A percentile compares a stretch with the other conserved stretches of the same genome.
Conservation (phyloP, 1,139 yeast species). For the Candida dubliniensis region DNA sequence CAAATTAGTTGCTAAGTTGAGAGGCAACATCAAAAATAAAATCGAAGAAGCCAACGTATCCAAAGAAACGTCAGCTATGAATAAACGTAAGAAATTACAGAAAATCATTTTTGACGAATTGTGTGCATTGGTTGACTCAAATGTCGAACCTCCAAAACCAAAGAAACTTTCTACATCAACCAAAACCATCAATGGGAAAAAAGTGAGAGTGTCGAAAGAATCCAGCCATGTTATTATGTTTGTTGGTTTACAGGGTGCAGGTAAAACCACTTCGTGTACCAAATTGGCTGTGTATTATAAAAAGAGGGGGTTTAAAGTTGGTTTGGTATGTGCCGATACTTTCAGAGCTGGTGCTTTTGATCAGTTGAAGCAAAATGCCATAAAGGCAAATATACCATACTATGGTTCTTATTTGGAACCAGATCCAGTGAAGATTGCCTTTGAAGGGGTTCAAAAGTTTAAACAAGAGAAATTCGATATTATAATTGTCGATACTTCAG, state of each 20-base stretch:
- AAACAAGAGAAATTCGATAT: conserved; percentile 89
- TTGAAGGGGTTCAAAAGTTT: conserved; percentile 89
- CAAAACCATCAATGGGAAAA: conserved; percentile 31
- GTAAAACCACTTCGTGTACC: conserved; percentile 97
- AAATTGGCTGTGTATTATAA: conserved; percentile 93
- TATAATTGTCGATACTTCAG: conserved; percentile 95
- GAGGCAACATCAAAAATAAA: conserved; percentile 68
- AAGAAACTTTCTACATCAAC: conserved; percentile 50
- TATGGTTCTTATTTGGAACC: conserved; percentile 95
- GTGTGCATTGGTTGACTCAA: conserved; percentile 74
- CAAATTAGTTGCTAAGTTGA: conserved; percentile 70
- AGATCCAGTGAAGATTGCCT: conserved; percentile 90
- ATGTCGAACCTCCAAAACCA: conserved; percentile 76
- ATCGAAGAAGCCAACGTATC: conserved; percentile 49
- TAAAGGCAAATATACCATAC: conserved; percentile 90
- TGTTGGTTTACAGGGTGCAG: conserved; percentile 98
- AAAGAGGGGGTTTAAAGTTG: conserved; percentile 90
- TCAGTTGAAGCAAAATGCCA: conserved; percentile 95
- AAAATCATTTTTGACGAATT: conserved; percentile 93
- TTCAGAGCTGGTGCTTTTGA: conserved; percentile 99
- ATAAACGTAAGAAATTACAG: conserved; percentile 78
- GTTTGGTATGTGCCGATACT: conserved; percentile 97
- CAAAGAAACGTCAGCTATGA: conserved; percentile 49
- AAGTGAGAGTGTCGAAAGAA: conserved; percentile 28
- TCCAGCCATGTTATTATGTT: conserved; percentile 77